Evolutionary conservation across 192 early-diverging fungal species (phyloP), one percentile per base, ranked within the genome.

Genomic region (Chytriomyces sp.): DNA sequence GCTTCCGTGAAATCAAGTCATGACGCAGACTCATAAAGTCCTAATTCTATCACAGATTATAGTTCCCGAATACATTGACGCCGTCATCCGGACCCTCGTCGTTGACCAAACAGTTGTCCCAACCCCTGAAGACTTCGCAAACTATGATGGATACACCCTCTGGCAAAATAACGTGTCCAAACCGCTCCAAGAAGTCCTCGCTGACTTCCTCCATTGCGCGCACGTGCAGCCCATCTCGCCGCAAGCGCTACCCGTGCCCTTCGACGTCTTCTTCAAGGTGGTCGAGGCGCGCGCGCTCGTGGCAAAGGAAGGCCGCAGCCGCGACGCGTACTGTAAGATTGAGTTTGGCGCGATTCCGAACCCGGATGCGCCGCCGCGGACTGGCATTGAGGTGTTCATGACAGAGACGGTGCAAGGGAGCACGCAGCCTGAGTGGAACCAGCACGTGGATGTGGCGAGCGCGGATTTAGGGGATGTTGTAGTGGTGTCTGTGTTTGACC

Each of bases 271-370:
- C 52, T 85, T 86, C 69, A 86, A 86, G 39, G 65, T 86, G 26
- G 76, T 86, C 32, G 75, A 80, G 39, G 85, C 81, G 3, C 63
- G 78, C n/a, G 80, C 74, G n/a, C 57, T 86, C 33, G 52, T 84
- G 33, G 79, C 80, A 22, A 86, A 86, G 53, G 84, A 84, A 64
- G 84, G 84, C 30, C 78, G 75, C 36, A 41, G 59, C 6, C 73
- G 85, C 34, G 77, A 81, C 54, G 74, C 80, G 19, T 86, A 86
- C 69, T 85, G 84, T 53, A 60, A 52, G n/a, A 85, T 86, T 59
- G 81, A 86, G 49, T 76, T 68, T 41, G 85, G 84, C 7, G 49
- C 77, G 49, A 75, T 85, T 14, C 52, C 44, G 5, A 22, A 71
- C 8, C 58, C 56, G 22, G 57, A 60, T 30, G 31, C 22, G 7